Conservation (phyloP, 2,329 filamentous ascomycete genomes). For the Xylariaceae sp. region DNA sequence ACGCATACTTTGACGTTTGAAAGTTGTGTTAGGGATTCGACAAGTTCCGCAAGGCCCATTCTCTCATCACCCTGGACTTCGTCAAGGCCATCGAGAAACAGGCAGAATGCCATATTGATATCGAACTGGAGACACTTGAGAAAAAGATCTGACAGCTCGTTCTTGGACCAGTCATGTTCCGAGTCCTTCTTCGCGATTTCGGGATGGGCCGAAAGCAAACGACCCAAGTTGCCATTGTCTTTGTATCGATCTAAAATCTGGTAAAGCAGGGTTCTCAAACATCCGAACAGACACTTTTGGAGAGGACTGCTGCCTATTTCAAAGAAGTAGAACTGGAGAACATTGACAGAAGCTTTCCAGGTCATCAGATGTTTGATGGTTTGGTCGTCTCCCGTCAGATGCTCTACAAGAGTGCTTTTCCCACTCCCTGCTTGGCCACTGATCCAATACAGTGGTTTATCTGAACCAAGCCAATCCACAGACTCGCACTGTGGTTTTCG, state of each 20-base stretch:
- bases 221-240: not conserved
- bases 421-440: slow-evolving; percentile 17
- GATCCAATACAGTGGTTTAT: slow-evolving; percentile 12
- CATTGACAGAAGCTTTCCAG: slow-evolving; percentile 2
- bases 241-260: slow-evolving; percentile 3
- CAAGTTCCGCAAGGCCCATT: not conserved
- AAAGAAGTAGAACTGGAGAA: slow-evolving; percentile 11
- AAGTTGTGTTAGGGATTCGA: slow-evolving; percentile 2
- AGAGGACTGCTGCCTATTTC: slow-evolving; percentile 6
- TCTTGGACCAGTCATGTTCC: slow-evolving; percentile 11
- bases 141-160: slow-evolving; percentile 5
- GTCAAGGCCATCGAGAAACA: slow-evolving; percentile 13
- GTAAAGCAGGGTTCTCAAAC: slow-evolving; percentile 8
- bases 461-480: slow-evolving; percentile 9
- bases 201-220: slow-evolving; percentile 1
- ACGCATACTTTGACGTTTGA: slow-evolving; percentile 9
- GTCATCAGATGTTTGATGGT: slow-evolving; percentile 1
- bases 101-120: slow-evolving; percentile 2
- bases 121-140: not conserved
- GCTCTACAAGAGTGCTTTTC: slow-evolving; percentile 16
- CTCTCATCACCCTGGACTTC: slow-evolving; percentile 7
- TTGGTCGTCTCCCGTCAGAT: slow-evolving; percentile 1
- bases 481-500: not conserved
- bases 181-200: slow-evolving; percentile 5
- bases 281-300: slow-evolving; percentile 7